phyloP scores from a whole-genome alignment of 108 stramenopile species.

The Cyclotella baltica region DNA sequence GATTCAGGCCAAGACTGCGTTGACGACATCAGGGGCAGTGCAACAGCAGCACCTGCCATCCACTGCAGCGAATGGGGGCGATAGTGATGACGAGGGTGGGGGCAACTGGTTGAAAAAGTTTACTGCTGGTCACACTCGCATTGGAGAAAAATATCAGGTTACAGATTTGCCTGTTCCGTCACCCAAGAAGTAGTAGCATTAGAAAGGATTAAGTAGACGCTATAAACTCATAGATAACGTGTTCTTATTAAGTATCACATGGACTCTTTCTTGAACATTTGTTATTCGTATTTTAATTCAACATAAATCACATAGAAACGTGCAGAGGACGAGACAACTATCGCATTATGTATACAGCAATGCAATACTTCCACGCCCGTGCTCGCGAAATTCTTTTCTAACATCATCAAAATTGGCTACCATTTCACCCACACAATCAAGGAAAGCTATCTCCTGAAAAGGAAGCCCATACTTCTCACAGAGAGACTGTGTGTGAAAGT shows the following conservation, averaged over 20 bases:
- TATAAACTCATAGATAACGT: not conserved
- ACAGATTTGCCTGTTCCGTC: conserved; percentile 31
- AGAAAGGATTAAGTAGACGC: not conserved
- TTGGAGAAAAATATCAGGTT: conserved; percentile 40
- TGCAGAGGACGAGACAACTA: too few relatives aligned
- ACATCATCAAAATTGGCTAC: conserved; percentile 38
- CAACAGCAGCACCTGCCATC: not conserved
- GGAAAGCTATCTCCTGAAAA: conserved; percentile 31
- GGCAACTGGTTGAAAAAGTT: conserved; percentile 36
- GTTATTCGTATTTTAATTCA: too few relatives aligned
- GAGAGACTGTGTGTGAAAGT: not conserved
- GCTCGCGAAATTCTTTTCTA: conserved; percentile 31
- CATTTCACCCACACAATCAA: conserved; percentile 37
- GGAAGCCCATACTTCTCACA: conserved; percentile 38
- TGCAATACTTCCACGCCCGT: conserved; percentile 34
- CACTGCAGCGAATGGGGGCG: not conserved
- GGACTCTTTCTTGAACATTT: too few relatives aligned
- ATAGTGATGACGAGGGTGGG: conserved; percentile 11
- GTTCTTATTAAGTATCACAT: too few relatives aligned
- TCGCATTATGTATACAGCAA: conserved; percentile 32
- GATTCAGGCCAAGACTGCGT: not conserved
- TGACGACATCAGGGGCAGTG: not conserved
- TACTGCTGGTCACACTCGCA: conserved; percentile 34
- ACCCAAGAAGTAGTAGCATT: not conserved
- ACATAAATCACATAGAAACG: not conserved